These are phyloP conservation scores for Oryza glumipatula DNA, from an alignment of 176 grass and related monocot genomes.

Conservation along the genomic window DNA sequence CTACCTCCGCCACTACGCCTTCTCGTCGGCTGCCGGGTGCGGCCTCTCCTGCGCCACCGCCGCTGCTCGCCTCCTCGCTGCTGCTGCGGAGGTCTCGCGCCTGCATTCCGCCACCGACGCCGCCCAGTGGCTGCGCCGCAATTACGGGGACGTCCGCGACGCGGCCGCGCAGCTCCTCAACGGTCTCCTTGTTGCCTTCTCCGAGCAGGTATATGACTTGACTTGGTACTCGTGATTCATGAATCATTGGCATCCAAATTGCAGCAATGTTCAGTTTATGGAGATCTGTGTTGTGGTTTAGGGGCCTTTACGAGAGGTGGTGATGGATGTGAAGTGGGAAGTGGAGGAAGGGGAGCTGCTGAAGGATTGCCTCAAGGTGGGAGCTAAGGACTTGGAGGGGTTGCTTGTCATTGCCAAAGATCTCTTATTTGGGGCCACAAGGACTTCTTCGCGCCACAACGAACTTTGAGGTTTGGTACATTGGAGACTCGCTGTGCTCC, in stretches of 20 bases:
- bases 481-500: neutral
- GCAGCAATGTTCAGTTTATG: conserved; percentile 5
- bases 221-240: neutral
- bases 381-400: conserved; percentile 68
- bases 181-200: conserved; percentile 78
- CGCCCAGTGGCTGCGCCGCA: conserved; percentile 58
- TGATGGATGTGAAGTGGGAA: conserved; percentile 80
- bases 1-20: conserved; percentile 86
- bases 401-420: conserved; percentile 78
- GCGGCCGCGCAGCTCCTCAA: conserved; percentile 53
- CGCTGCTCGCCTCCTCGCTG: conserved; percentile 55
- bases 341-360: conserved; percentile 80
- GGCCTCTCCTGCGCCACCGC: conserved; percentile 46
- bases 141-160: conserved; percentile 57
- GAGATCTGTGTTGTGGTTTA: conserved; percentile 40
- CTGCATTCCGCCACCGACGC: conserved; percentile 42
- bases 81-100: conserved; percentile 61
- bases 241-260: neutral
- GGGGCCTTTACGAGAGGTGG: conserved; percentile 78
- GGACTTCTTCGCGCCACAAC: conserved; percentile 34
- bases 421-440: conserved; percentile 58
- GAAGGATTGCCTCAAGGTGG: conserved; percentile 84
- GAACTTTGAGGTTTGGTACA: conserved; percentile 61
- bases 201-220: conserved; percentile 54
- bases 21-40: conserved; percentile 41